These are phyloP conservation scores for Fusarium graminum DNA, from an alignment of 2,329 filamentous ascomycete species.

Conservation along the genomic window DNA sequence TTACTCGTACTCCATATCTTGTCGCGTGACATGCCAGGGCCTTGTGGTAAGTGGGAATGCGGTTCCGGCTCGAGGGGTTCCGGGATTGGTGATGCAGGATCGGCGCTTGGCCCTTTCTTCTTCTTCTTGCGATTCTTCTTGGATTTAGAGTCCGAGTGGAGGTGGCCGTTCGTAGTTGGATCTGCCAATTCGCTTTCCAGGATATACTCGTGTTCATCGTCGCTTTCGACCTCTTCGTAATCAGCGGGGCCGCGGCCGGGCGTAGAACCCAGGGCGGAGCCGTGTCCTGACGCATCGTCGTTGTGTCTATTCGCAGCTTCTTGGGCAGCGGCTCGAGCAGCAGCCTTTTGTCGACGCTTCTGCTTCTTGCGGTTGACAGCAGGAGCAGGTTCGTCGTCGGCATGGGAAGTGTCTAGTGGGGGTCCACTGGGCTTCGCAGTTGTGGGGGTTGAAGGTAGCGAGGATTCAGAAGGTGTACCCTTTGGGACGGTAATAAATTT, in stretches of 20 bases:
- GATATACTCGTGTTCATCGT: slow-evolving; percentile 64
- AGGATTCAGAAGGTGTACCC: slow-evolving; percentile 64
- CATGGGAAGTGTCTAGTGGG: slow-evolving; percentile 45
- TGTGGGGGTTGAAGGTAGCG: slow-evolving; percentile 66
- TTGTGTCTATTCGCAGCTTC: slow-evolving; percentile 58
- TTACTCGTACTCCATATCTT: slow-evolving; percentile 98
- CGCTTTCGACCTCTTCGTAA: slow-evolving; percentile 68
- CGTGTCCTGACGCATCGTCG: slow-evolving; percentile 49
- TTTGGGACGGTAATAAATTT: slow-evolving; percentile 77
- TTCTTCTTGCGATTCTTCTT: slow-evolving; percentile 79
- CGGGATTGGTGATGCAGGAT: slow-evolving; percentile 39
- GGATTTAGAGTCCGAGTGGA: slow-evolving; percentile 55
- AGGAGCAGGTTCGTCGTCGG: slow-evolving; percentile 55
- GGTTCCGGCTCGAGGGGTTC: slow-evolving; percentile 36
- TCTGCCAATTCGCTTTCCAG: slow-evolving; percentile 53
- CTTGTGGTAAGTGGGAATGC: slow-evolving; percentile 50
- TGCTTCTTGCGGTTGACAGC: slow-evolving; percentile 93
- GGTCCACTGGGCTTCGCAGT: slow-evolving; percentile 55
- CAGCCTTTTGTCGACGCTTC: slow-evolving; percentile 89
- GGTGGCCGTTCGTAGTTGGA: slow-evolving; percentile 50
- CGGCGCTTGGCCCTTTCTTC: slow-evolving; percentile 61
- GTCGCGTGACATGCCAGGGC: slow-evolving; percentile 73
- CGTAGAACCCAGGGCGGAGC: slow-evolving; percentile 40
- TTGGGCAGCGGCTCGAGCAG: slow-evolving; percentile 71
- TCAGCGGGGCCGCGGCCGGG: slow-evolving; percentile 52